Conservation (phyloP, 2,329 filamentous ascomycete species). For the Aspergillus costaricaensis region DNA sequence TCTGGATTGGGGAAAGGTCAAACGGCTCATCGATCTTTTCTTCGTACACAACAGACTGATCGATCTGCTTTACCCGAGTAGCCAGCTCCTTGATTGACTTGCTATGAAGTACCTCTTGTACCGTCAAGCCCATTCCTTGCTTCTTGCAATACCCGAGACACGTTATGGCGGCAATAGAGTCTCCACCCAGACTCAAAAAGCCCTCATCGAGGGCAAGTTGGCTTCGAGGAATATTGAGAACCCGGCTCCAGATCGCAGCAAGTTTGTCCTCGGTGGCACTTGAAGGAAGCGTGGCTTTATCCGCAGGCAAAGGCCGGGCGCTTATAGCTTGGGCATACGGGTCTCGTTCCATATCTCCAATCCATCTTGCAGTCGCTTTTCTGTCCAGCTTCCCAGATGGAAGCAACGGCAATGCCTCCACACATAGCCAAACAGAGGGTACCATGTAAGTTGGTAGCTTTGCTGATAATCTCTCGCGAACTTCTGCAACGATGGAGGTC, state of each 20-base stretch:
- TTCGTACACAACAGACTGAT: slow-evolving; percentile 36
- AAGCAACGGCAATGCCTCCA: slow-evolving; percentile 48
- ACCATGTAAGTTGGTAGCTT: slow-evolving; percentile 51
- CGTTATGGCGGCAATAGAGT: slow-evolving; percentile 55
- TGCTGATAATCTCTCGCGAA: slow-evolving; percentile 32
- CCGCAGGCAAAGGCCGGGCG: background rate
- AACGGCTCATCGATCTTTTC: slow-evolving; percentile 36
- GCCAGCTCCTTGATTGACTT: slow-evolving; percentile 48
- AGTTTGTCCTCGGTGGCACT: slow-evolving; percentile 35
- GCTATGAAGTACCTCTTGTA: slow-evolving; percentile 52
- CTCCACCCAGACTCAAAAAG: slow-evolving; percentile 51
- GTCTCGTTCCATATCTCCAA: slow-evolving; percentile 31
- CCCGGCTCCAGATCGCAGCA: slow-evolving; percentile 39
- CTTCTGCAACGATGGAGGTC: slow-evolving; percentile 23
- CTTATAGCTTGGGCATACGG: slow-evolving; percentile 22
- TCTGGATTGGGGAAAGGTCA: slow-evolving; percentile 40
- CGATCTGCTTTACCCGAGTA: slow-evolving; percentile 31
- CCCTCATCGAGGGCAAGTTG: slow-evolving; percentile 38
- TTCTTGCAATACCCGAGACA: slow-evolving; percentile 52
- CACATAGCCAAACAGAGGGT: slow-evolving; percentile 49
- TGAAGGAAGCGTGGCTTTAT: slow-evolving; percentile 17
- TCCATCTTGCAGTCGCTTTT: slow-evolving; percentile 41
- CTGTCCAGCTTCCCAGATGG: slow-evolving; percentile 51
- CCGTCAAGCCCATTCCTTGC: slow-evolving; percentile 47
- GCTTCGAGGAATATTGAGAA: slow-evolving; percentile 40